Base-by-base conservation (phyloP, 306 rosid species). In the Arachis hypogaea region DNA sequence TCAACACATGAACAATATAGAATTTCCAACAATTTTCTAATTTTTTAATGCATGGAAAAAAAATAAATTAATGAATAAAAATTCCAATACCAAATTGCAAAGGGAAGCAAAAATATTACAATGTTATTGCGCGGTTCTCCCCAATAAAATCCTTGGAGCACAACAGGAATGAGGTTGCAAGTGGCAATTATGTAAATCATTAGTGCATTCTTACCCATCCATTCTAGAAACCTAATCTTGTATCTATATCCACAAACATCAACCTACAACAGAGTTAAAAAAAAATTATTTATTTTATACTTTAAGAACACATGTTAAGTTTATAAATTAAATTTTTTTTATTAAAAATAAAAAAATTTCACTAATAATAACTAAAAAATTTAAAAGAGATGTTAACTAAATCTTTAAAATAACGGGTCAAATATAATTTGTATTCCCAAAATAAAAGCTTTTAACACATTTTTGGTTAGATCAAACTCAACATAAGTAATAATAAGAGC, bases 201-300 rank as follows among this genome's bases (percentile, higher is more conserved):
- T 56, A 95, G 78, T 4, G 99, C 99, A 79, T 95, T 96, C 90
- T 55, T 85, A 12, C 99, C 99, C 87, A 90, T 88, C 99, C 97
- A 95, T 86, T 95, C 89, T 80, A 88, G 36, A 75, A 92, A 80
- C 50, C 60, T 38, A 6, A 82, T 81, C 63, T 76, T 58, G 22
- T 93, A 91, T 57, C 78, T 81, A 68, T 82, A 92, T 61, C 92
- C 88, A 47, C 86, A 90, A 56, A 92, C 96, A 85, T 95, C 99
- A 44, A 95, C 99, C 99, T 95, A 74, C 77, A 71, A 29, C 1
- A 50, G 11, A 38, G 4, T 7, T 16, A 16, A 11, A 36, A 10
- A 10, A 4, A 41, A 41, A 4, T 1, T 4, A 41, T 1, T 41
- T 4, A 41, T 3, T 3, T 41, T 41, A 0, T 3, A 0, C 6